These are phyloP conservation scores for Juglanconis juglandina DNA, from an alignment of 2,329 filamentous ascomycete species.

Conservation along the genomic window DNA sequence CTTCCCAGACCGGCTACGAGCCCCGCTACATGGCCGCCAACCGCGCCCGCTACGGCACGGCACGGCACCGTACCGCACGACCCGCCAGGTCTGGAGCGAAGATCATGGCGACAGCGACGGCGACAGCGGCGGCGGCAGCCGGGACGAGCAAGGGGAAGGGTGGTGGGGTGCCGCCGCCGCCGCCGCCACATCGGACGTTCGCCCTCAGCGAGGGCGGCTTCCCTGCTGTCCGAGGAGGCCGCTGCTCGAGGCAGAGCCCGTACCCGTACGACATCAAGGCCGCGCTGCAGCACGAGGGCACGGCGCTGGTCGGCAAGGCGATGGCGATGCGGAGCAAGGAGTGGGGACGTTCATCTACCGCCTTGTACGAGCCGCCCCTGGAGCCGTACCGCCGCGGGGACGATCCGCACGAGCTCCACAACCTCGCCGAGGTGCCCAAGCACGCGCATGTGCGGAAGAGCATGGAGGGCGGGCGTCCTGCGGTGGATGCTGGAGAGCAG, in stretches of 20 bases:
- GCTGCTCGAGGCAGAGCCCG: slow-evolving; percentile 36
- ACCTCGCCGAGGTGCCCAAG: slow-evolving; percentile 27
- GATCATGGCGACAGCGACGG: slow-evolving; percentile 42
- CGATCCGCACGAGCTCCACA: slow-evolving; percentile 35
- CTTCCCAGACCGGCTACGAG: slow-evolving; percentile 38
- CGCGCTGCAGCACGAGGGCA: slow-evolving; percentile 40
- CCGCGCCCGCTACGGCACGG: slow-evolving; percentile 35
- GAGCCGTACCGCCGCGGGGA: slow-evolving; percentile 38
- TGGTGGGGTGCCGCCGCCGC: background rate
- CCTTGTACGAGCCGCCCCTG: slow-evolving; percentile 37
- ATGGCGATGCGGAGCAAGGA: slow-evolving; percentile 32
- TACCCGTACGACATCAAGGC: slow-evolving; percentile 45
- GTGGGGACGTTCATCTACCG: slow-evolving; percentile 41
- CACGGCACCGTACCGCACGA: slow-evolving; percentile 35
- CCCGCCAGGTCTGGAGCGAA: slow-evolving; percentile 39
- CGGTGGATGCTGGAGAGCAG: slow-evolving; percentile 1
- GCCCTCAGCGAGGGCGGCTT: slow-evolving; percentile 42
- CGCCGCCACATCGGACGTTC: slow-evolving; percentile 31
- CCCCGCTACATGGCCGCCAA: slow-evolving; percentile 39
- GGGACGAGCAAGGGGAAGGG: slow-evolving; percentile 9
- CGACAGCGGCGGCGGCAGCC: slow-evolving; percentile 23
- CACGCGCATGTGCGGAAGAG: slow-evolving; percentile 10
- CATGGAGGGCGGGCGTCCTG: background rate
- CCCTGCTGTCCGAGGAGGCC: slow-evolving; percentile 37
- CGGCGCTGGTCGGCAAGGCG: slow-evolving; percentile 37